These are phyloP conservation scores for Tilletia setariae DNA, from an alignment of 1,284 basidiomycete genomes.

Conservation along the genomic window DNA sequence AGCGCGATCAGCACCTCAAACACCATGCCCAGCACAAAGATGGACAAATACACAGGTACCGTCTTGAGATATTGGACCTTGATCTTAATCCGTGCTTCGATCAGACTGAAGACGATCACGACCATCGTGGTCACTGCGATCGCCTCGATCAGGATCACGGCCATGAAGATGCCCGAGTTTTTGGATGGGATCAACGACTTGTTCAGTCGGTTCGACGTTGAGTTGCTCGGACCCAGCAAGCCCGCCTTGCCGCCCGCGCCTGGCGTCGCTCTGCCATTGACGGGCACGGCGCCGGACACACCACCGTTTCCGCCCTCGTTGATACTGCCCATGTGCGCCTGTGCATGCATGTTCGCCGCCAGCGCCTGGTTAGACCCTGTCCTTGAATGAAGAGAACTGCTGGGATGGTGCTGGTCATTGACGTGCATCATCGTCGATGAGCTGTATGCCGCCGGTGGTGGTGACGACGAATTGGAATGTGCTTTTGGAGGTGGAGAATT, in stretches of 20 bases:
- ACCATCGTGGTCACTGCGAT: slow-evolving; percentile 36
- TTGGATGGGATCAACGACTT: slow-evolving; percentile 2
- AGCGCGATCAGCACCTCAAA: slow-evolving; percentile 40
- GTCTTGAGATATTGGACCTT: slow-evolving; percentile 46
- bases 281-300: background rate
- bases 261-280: background rate
- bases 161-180: slow-evolving; percentile 14
- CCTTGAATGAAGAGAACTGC: background rate
- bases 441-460: slow-evolving; percentile 5
- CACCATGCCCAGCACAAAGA: slow-evolving; percentile 41
- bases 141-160: slow-evolving; percentile 29
- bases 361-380: background rate
- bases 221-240: background rate
- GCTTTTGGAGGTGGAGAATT: slow-evolving; percentile 3
- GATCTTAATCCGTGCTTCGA: slow-evolving; percentile 27
- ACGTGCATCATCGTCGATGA: slow-evolving; percentile 15
- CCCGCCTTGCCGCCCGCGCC: background rate
- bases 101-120: slow-evolving; percentile 35
- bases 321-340: background rate
- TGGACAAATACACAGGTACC: slow-evolving; percentile 40
- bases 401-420: background rate
- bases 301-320: background rate
- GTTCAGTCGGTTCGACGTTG: background rate
- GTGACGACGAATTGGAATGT: background rate
- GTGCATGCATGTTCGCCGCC: background rate